Evolutionary conservation across 148 eudicot genomes (phyloP).

Genomic region (Limonium bicolor): DNA sequence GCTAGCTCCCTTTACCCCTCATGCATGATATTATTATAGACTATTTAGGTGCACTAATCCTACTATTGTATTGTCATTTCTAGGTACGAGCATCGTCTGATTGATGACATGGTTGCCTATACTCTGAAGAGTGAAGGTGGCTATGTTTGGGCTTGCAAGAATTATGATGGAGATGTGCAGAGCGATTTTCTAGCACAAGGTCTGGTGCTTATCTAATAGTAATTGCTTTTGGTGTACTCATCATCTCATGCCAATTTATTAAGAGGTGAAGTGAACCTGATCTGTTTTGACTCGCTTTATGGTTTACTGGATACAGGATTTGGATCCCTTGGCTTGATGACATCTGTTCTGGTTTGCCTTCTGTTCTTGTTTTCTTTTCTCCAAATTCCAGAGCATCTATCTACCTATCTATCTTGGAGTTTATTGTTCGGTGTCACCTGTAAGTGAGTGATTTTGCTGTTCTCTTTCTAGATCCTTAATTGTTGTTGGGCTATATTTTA

Average conservation of each 20-base stretch:
- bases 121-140: constrained; percentile 94
- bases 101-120: constrained; percentile 98
- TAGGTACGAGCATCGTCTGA: constrained; percentile 97
- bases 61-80: constrained; percentile 6
- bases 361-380: too few species aligned
- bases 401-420: too few species aligned
- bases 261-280: not conserved
- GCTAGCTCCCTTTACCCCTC: too few species aligned
- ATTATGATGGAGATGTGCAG: constrained; percentile 95
- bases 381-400: too few species aligned
- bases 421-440: too few species aligned
- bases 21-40: too few species aligned
- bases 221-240: too few species aligned
- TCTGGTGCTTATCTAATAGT: constrained; percentile 11
- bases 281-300: not conserved
- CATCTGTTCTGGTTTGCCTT: constrained; percentile 73
- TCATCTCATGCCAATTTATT: not conserved
- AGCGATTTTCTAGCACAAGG: constrained; percentile 97
- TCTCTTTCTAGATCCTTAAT: not conserved
- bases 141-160: constrained; percentile 98
- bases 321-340: constrained; percentile 86
- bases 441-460: not conserved
- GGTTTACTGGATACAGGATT: constrained; percentile 35
- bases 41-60: not conserved
- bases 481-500: constrained; percentile 1